These are phyloP conservation scores for Xenoacremonium recifei DNA, from an alignment of 2,329 filamentous ascomycete species.

Conservation along the genomic window DNA sequence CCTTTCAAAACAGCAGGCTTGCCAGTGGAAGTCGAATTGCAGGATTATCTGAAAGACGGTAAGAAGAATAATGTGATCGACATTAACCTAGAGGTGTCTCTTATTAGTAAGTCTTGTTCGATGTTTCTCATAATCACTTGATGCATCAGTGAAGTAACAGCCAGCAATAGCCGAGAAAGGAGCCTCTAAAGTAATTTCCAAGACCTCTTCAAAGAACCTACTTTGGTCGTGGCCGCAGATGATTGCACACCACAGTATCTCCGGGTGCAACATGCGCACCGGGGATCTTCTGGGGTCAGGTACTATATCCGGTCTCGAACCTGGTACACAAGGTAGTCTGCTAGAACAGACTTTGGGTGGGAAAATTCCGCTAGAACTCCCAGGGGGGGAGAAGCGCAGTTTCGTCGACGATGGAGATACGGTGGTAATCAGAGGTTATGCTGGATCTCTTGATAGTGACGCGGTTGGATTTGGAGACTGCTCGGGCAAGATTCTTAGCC, in stretches of 20 bases:
- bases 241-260: conserved; percentile 77
- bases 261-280: conserved; percentile 70
- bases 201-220: conserved; percentile 44
- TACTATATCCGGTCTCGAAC: conserved; percentile 66
- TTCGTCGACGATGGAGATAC: conserved; percentile 77
- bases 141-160: too few relatives aligned
- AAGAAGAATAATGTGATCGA: conserved; percentile 34
- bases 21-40: conserved; percentile 32
- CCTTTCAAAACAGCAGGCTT: conserved; percentile 23
- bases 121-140: too few relatives aligned
- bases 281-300: conserved; percentile 77
- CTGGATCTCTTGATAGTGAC: conserved; percentile 62
- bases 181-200: too few relatives aligned
- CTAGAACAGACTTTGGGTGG: conserved; percentile 71
- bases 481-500: conserved; percentile 62
- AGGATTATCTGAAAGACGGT: conserved; percentile 55
- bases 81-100: conserved; percentile 36
- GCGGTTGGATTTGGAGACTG: conserved; percentile 78
- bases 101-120: conserved; percentile 39
- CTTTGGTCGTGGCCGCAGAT: conserved; percentile 83
- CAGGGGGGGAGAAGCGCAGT: conserved; percentile 63
- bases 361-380: conserved; percentile 60
- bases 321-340: conserved; percentile 66
- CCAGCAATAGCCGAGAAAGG: too few relatives aligned
- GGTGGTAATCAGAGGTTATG: conserved; percentile 63